A percentile compares a stretch with the other conserved stretches of the same genome.
phyloP scores from a whole-genome alignment of 768 basidiomycete genomes.

The Mycena latifolia region DNA sequence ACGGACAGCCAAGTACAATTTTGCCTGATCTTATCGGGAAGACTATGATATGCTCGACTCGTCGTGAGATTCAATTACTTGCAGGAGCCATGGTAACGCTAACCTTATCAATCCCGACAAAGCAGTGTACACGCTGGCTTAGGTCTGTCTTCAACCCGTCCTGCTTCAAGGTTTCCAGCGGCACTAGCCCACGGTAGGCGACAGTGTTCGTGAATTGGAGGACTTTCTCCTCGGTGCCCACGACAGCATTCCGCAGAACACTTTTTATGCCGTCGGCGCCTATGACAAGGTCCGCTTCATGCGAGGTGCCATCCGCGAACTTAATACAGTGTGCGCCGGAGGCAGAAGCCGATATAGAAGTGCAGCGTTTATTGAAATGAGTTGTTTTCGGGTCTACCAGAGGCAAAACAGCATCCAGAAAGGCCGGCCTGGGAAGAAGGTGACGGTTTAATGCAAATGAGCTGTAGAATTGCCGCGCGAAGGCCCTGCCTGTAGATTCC shows the following conservation, averaged over 20 bases:
- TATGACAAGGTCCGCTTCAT: conserved; percentile 36
- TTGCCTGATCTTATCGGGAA: conserved; percentile 60
- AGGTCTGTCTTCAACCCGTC: conserved; percentile 59
- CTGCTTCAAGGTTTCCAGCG: conserved; percentile 50
- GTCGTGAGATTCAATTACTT: conserved; percentile 1
- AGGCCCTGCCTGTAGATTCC: conserved; percentile 58
- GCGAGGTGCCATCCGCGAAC: conserved; percentile 42
- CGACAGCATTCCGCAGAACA: conserved; percentile 52
- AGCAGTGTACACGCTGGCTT: conserved; percentile 50
- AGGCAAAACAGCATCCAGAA: conserved; percentile 61
- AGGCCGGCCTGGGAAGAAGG: conserved; percentile 56
- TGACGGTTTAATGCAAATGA: neutral
- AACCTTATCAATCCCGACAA: conserved; percentile 61
- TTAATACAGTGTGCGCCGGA: conserved; percentile 50
- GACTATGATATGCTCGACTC: conserved; percentile 62
- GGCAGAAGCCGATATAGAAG: conserved; percentile 44
- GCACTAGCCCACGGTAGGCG: conserved; percentile 64
- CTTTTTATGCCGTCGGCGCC: conserved; percentile 70
- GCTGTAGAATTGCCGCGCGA: conserved; percentile 3
- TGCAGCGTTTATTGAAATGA: conserved; percentile 66
- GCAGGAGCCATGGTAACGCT: conserved; percentile 19
- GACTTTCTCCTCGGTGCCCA: conserved; percentile 40
- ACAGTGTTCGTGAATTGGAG: conserved; percentile 59
- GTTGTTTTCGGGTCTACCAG: conserved; percentile 54
- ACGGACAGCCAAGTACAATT: conserved; percentile 45